Conservation (phyloP, 371 early-diverging fungal genomes). For the Rhizopus microsporus region DNA sequence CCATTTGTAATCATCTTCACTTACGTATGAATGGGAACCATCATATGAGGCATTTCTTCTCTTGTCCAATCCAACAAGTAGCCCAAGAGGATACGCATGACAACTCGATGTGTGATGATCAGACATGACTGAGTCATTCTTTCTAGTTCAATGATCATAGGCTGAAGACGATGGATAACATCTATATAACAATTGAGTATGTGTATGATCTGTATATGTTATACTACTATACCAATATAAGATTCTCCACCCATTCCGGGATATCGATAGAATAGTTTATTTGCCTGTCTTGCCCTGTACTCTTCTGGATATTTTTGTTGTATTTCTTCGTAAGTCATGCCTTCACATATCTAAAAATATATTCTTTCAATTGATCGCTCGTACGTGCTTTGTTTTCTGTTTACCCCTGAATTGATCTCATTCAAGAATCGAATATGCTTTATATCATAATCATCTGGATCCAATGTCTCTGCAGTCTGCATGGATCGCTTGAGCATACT, state of each 20-base stretch:
- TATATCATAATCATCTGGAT: conserved; percentile 69
- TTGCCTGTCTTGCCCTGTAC: conserved; percentile 60
- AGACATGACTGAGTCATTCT: conserved; percentile 75
- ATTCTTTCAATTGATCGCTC: not conserved
- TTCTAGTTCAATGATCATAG: conserved; percentile 85
- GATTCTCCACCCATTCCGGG: conserved; percentile 87
- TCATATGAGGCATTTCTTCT: conserved; percentile 68
- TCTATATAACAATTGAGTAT: conserved; percentile 36
- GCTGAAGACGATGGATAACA: conserved; percentile 82
- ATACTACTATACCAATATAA: conserved; percentile 44
- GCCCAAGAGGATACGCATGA: conserved; percentile 78
- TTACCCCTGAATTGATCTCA: conserved; percentile 83
- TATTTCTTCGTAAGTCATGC: conserved; percentile 69
- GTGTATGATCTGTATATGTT: not conserved
- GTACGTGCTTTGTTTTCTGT: not conserved
- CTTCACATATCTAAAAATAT: conserved; percentile 41
- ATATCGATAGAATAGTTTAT: conserved; percentile 82
- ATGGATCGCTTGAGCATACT: conserved; percentile 73
- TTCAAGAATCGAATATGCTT: conserved; percentile 74
- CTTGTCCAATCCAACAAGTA: conserved; percentile 76
- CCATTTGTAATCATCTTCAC: not conserved
- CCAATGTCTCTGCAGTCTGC: conserved; percentile 70
- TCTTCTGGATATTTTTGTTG: conserved; percentile 69
- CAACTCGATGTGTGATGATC: conserved; percentile 77
- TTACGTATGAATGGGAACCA: conserved; percentile 56